Percentiles rank a stretch among this genome's conserved stretches.
Evolutionary conservation across 1,139 yeast genomes (phyloP).

Genomic region (Scheffersomyces segobiensis): DNA sequence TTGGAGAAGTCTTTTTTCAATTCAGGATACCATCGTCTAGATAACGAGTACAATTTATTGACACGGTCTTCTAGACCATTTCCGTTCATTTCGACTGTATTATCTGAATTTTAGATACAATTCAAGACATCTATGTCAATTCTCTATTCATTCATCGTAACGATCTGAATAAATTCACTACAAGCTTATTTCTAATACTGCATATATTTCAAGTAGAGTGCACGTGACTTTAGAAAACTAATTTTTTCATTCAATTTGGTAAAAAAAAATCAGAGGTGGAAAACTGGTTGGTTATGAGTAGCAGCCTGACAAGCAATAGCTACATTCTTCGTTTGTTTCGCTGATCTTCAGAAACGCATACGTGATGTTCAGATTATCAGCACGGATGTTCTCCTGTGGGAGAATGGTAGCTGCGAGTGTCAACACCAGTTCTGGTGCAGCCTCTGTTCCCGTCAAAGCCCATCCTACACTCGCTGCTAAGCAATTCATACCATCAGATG

Average conservation of each 20-base stretch:
- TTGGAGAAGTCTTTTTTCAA: conserved; percentile 15
- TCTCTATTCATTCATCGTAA: not conserved
- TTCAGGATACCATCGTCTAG: conserved; percentile 21
- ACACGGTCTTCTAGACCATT: not conserved
- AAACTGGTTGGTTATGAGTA: not conserved
- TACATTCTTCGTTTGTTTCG: not conserved
- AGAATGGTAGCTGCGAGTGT: conserved; percentile 12
- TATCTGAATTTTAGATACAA: too few species aligned
- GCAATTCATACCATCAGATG: conserved; percentile 26
- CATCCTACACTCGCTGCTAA: conserved; percentile 35
- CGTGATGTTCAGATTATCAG: conserved; percentile 17
- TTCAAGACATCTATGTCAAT: not conserved
- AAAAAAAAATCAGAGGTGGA: not conserved
- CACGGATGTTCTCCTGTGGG: conserved; percentile 22
- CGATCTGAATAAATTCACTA: too few species aligned
- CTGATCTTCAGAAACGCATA: conserved; percentile 3
- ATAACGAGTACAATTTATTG: conserved; percentile 4
- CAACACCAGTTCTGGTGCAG: conserved; percentile 8
- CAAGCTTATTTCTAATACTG: not conserved
- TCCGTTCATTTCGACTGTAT: not conserved
- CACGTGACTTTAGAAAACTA: not conserved
- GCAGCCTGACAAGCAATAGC: not conserved
- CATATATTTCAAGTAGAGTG: not conserved
- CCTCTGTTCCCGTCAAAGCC: conserved; percentile 12
- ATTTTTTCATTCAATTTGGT: not conserved